phyloP scores from a whole-genome alignment of 2,329 filamentous ascomycete species.

The Colletotrichum liaoningense region DNA sequence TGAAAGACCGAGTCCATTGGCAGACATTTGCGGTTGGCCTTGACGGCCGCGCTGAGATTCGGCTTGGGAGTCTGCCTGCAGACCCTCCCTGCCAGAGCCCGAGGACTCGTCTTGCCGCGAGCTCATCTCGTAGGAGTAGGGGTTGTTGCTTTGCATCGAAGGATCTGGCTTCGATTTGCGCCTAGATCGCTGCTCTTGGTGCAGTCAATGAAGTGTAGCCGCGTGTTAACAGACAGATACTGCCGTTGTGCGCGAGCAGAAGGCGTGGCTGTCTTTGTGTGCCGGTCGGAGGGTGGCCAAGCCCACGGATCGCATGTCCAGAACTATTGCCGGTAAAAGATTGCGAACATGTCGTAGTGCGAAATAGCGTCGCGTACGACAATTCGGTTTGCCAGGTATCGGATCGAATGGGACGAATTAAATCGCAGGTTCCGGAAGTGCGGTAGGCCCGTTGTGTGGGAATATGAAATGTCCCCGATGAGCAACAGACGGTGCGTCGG shows the following conservation, averaged over 20 bases:
- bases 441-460: background rate
- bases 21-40: constrained; percentile 26
- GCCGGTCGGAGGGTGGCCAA: background rate
- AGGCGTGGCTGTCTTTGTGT: constrained; percentile 1
- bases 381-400: background rate
- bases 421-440: background rate
- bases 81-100: constrained; percentile 20
- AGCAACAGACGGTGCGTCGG: background rate
- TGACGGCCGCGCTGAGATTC: constrained; percentile 21
- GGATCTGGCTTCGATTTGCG: background rate
- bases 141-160: constrained; percentile 5
- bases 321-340: background rate
- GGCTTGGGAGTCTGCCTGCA: constrained; percentile 36
- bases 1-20: constrained; percentile 56
- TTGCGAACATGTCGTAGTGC: constrained; percentile 18
- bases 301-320: constrained; percentile 17
- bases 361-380: background rate
- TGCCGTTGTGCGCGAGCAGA: background rate
- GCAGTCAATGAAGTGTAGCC: background rate
- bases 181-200: background rate
- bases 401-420: background rate
- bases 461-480: background rate
- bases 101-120: constrained; percentile 18
- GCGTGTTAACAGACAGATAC: background rate
- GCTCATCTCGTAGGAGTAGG: constrained; percentile 30